Percentiles rank a stretch among this genome's conserved stretches.
Conservation (phyloP, 495 filamentous ascomycete species). For the Hypoxylon cercidicola region DNA sequence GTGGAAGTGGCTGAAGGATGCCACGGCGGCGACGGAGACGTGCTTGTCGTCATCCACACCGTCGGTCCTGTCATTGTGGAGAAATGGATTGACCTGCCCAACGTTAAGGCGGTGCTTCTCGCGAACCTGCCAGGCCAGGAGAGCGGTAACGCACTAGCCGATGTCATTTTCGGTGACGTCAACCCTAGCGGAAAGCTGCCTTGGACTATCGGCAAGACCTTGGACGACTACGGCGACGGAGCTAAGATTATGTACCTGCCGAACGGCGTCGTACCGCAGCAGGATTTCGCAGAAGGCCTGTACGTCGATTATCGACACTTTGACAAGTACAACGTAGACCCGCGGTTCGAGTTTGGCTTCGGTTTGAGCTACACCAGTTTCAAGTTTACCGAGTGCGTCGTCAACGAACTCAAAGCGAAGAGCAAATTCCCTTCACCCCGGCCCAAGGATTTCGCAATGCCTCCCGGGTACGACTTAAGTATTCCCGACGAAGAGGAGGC, state of each 20-base stretch:
- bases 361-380: constrained; percentile 87
- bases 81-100: constrained; percentile 81
- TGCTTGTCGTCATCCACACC: constrained; percentile 88
- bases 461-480: constrained; percentile 67
- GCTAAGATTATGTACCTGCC: constrained; percentile 79
- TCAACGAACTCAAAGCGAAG: constrained; percentile 66
- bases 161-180: constrained; percentile 84
- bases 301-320: constrained; percentile 94
- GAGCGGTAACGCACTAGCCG: constrained; percentile 83
- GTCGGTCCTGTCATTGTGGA: constrained; percentile 90
- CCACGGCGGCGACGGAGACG: constrained; percentile 70
- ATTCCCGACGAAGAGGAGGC: constrained; percentile 68
- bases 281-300: constrained; percentile 83
- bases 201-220: constrained; percentile 85
- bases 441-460: constrained; percentile 62
- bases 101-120: constrained; percentile 82
- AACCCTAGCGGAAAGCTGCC: constrained; percentile 90
- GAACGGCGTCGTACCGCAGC: constrained; percentile 80
- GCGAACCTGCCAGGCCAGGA: constrained; percentile 93
- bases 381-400: constrained; percentile 67
- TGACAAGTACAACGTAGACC: constrained; percentile 73
- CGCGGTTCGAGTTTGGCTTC: constrained; percentile 81
- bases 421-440: constrained; percentile 69
- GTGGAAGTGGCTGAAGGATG: constrained; percentile 76
- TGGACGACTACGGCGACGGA: constrained; percentile 84